A percentile compares a stretch with the other conserved stretches of the same genome.
phyloP scores from a whole-genome alignment of 208 protist genomes.

The Angomonas desouzai region DNA sequence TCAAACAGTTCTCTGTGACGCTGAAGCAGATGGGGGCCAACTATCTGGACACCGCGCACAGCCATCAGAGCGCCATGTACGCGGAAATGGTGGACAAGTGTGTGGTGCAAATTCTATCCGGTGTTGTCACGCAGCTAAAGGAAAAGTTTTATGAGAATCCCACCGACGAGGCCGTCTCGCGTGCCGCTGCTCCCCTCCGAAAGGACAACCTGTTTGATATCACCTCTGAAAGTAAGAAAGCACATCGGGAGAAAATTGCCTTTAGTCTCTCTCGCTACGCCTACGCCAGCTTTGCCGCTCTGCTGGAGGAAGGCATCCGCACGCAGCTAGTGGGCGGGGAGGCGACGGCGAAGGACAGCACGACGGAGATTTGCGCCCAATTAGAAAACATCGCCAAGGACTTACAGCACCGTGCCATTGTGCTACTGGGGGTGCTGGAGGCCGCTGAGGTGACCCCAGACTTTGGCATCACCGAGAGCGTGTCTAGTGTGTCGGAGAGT shows the following conservation, averaged over 20 bases:
- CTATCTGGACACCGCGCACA: conserved; percentile 54
- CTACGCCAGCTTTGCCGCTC: conserved; percentile 17
- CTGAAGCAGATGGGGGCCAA: conserved; percentile 61
- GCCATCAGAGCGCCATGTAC: conserved; percentile 32
- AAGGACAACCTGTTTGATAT: conserved; percentile 1
- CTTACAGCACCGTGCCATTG: conserved; percentile 43
- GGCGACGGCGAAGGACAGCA: conserved; percentile 15
- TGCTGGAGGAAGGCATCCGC: conserved; percentile 20
- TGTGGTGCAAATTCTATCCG: conserved; percentile 24
- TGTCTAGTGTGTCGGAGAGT: conserved; percentile 21
- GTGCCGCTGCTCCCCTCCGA: neutral
- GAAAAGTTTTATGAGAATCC: conserved; percentile 1
- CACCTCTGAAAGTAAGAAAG: conserved; percentile 11
- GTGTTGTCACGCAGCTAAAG: neutral
- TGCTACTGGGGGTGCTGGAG: conserved; percentile 61
- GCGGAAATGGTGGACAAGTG: conserved; percentile 33
- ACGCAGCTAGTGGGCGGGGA: conserved; percentile 22
- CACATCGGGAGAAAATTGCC: conserved; percentile 13
- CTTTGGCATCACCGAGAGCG: conserved; percentile 22
- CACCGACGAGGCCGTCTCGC: conserved; percentile 5
- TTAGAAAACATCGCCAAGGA: conserved; percentile 22
- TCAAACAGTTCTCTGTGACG: conserved; percentile 50
- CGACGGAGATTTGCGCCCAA: conserved; percentile 14
- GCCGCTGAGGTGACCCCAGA: conserved; percentile 18
- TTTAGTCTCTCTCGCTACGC: conserved; percentile 29